phyloP scores from a whole-genome alignment of 2,329 filamentous ascomycete genomes.

The Pestalotiopsis sp. region DNA sequence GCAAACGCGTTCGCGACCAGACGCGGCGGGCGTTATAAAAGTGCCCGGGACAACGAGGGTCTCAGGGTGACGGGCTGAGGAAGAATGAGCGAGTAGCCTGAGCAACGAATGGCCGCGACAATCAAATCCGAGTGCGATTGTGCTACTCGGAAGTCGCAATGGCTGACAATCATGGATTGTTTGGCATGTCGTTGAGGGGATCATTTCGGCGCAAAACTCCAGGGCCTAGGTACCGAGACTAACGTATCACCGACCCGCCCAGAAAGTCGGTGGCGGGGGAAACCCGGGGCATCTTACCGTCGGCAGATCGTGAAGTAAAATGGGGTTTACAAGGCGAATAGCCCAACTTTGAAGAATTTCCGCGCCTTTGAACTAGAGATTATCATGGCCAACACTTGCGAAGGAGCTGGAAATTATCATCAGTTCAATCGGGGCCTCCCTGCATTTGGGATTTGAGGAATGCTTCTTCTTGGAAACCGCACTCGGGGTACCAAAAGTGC shows the following conservation, averaged over 20 bases:
- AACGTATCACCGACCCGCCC: not conserved
- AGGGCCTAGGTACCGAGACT: not conserved
- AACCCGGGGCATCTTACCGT: not conserved
- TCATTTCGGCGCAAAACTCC: not conserved
- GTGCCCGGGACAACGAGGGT: not conserved
- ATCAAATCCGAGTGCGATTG: not conserved
- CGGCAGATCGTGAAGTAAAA: not conserved
- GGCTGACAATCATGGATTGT: not conserved
- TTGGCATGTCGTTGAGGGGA: not conserved
- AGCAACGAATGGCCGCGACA: not conserved
- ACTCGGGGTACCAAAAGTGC: too few species aligned
- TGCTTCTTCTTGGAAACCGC: too few species aligned
- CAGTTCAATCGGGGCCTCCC: too few species aligned
- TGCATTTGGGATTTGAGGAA: too few species aligned
- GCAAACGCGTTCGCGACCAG: not conserved
- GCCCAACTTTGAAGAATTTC: not conserved
- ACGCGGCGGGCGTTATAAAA: not conserved
- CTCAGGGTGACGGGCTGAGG: not conserved
- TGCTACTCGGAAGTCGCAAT: not conserved
- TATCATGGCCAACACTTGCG: too few species aligned
- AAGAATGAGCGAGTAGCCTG: not conserved
- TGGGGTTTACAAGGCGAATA: too few species aligned
- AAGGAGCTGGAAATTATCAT: too few species aligned
- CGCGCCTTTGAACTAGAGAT: not conserved
- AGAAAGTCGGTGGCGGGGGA: not conserved